Percentiles rank a stretch among this genome's conserved stretches.
Evolutionary conservation across 176 grass and related monocot genomes (phyloP).

Genomic region (Ensete ventricosum): DNA sequence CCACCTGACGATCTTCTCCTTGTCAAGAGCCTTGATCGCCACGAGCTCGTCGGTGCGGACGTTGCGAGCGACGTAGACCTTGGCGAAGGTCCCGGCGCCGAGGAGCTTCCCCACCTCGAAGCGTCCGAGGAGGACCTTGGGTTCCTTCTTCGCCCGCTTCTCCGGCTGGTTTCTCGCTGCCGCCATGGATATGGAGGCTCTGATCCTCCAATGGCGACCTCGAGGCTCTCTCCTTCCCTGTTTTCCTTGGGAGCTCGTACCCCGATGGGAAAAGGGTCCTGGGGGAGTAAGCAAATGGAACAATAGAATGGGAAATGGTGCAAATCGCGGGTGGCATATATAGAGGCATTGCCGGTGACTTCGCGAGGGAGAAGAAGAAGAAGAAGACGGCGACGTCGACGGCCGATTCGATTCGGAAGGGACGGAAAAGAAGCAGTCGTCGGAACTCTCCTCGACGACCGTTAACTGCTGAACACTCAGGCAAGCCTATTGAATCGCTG

Average conservation of each 20-base stretch:
- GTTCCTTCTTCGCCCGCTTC: slow-evolving; percentile 3
- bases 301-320: neutral
- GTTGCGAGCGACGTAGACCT: slow-evolving; percentile 83
- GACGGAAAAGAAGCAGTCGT: neutral
- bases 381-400: neutral
- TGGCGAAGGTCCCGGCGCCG: slow-evolving; percentile 82
- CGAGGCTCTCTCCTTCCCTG: neutral
- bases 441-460: neutral
- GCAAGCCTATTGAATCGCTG: neutral
- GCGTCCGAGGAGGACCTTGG: slow-evolving; percentile 52
- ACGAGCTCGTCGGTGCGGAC: slow-evolving; percentile 52
- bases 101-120: slow-evolving; percentile 83
- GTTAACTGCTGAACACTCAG: neutral
- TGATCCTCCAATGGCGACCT: neutral
- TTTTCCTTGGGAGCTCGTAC: neutral
- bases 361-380: neutral
- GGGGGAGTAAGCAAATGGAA: neutral
- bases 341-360: neutral
- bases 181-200: neutral
- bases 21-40: slow-evolving; percentile 93
- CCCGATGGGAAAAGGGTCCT: neutral
- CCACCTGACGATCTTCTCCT: slow-evolving; percentile 73
- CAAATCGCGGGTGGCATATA: neutral
- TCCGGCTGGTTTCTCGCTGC: neutral
- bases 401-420: neutral